phyloP scores from a whole-genome alignment of 345 rosid genomes.

The Moricandia arvensis region DNA sequence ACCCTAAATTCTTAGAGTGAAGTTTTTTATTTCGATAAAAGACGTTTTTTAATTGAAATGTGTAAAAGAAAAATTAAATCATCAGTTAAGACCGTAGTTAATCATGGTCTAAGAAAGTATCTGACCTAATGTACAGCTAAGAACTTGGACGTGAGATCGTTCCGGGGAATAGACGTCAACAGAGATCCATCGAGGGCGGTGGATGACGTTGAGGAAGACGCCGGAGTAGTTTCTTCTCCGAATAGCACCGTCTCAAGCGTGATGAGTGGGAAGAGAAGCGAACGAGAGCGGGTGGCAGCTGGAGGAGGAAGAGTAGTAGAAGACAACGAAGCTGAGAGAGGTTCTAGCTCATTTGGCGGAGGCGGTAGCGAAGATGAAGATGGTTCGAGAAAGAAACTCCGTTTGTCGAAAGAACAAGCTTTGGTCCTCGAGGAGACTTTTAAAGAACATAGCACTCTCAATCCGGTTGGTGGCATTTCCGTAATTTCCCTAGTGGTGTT shows the following conservation, averaged over 20 bases:
- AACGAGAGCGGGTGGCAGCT: slow-evolving; percentile 48
- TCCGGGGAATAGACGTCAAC: slow-evolving; percentile 64
- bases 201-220: slow-evolving; percentile 60
- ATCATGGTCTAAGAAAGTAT: too few relatives aligned
- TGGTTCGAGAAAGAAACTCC: slow-evolving; percentile 74
- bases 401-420: slow-evolving; percentile 79
- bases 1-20: too few relatives aligned
- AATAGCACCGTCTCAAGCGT: slow-evolving; percentile 80
- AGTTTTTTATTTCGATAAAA: too few relatives aligned
- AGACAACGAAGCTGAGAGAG: slow-evolving; percentile 62
- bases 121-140: slow-evolving; percentile 8
- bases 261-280: slow-evolving; percentile 68
- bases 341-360: slow-evolving; percentile 54
- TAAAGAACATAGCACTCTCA: slow-evolving; percentile 83
- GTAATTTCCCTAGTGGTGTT: not conserved
- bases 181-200: slow-evolving; percentile 43
- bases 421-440: slow-evolving; percentile 79
- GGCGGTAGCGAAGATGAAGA: slow-evolving; percentile 78
- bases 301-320: slow-evolving; percentile 31
- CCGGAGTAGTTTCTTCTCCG: slow-evolving; percentile 61
- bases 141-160: slow-evolving; percentile 46
- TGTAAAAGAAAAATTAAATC: too few relatives aligned
- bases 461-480: slow-evolving; percentile 69
- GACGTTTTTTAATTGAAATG: too few relatives aligned
- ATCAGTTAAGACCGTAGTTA: too few relatives aligned